Evolutionary conservation across 768 basidiomycete species (phyloP), one percentile per base, ranked within the genome.

Genomic region (Russula emetica): DNA sequence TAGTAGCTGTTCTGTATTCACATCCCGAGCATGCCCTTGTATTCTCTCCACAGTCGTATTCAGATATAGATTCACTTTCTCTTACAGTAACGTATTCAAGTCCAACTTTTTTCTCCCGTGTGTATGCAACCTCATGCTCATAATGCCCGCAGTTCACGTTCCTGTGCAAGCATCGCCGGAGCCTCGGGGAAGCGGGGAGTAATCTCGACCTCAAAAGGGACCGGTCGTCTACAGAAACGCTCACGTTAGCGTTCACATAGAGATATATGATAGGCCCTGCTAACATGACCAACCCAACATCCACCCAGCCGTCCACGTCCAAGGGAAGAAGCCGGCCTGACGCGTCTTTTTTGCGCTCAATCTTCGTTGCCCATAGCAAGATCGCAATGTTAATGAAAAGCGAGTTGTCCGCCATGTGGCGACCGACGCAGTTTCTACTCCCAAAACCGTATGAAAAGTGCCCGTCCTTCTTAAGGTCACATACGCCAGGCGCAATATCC

Each of bases 311-410:
- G 14, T 61, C 63, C 18, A 55, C n/a, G 13, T 61, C 59, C 44
- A 64, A 47, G 6, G 63, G 59, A 18, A 54, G 28, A 7, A 49
- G 14, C 20, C 49, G 6, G 10, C 58, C 63, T 9, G n/a, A 36
- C 7, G 13, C 58, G 28, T 60, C 66, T 32, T 22, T 62, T 40
- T 54, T 60, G 1, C 34, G 45, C 6, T 44, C 54, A 8, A 73
- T 60, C 42, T 66, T 65, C 42, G 53, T 63, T 7, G 71, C 70
- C 61, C 67, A 71, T 20, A 77, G 65, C 1, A 72, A 58, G 24
- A 67, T 58, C 16, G 74, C 74, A 20, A 75, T 70, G 34, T 68
- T 62, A 22, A 76, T 74, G 52, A 74, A 75, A 16, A 75, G 24
- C n/a, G 71, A 70, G 24, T 72, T 66, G 53, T 74, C 71, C 2